Percentiles rank a stretch among this genome's conserved stretches.
phyloP scores from a whole-genome alignment of 106 monocot species.

The Cymbidium sinense region DNA sequence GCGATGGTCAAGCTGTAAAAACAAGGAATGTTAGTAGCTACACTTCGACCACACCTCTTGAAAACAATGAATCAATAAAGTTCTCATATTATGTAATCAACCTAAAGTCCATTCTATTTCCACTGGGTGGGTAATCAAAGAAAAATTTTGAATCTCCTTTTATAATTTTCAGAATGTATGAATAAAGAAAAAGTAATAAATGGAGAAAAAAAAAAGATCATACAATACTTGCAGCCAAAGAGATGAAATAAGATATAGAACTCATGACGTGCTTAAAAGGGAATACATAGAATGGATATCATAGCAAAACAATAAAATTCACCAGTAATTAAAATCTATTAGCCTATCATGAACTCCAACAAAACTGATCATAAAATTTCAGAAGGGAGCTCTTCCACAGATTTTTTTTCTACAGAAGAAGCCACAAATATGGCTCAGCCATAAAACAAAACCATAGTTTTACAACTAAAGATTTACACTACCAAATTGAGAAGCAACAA shows the following conservation, averaged over 20 bases:
- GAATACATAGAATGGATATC: no score
- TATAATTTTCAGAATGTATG: background rate
- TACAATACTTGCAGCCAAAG: background rate
- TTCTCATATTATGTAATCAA: background rate
- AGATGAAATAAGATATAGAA: background rate
- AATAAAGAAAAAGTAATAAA: background rate
- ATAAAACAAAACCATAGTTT: background rate
- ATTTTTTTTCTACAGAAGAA: background rate
- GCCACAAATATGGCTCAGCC: background rate
- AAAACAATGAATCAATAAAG: background rate
- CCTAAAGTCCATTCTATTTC: background rate
- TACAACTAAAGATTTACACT: background rate
- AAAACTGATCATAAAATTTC: background rate
- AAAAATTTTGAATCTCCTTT: background rate
- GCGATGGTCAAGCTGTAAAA: constrained; percentile 73
- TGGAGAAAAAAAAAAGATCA: background rate
- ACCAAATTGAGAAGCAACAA: background rate
- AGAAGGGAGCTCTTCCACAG: background rate
- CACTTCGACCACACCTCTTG: background rate
- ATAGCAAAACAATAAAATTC: background rate
- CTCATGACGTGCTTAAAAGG: background rate
- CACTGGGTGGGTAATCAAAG: background rate
- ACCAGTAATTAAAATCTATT: background rate
- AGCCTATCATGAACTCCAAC: background rate
- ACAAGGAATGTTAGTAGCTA: background rate